These are phyloP conservation scores for Lentinula aciculospora DNA, from an alignment of 768 basidiomycete genomes.

Conservation along the genomic window DNA sequence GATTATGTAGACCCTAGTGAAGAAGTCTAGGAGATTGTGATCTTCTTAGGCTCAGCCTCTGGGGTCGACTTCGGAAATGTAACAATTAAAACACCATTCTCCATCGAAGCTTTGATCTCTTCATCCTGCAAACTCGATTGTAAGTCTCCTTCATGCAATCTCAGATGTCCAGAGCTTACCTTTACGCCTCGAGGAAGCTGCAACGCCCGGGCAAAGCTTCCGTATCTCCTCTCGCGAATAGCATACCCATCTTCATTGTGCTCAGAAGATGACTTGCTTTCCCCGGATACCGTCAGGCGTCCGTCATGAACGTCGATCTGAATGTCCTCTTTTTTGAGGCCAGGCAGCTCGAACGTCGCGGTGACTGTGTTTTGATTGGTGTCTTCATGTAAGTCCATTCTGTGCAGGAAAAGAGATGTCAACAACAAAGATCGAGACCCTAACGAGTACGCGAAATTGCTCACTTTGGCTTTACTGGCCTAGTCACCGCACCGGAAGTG, in stretches of 20 bases:
- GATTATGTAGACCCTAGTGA: no score
- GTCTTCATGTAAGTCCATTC: constrained; percentile 15
- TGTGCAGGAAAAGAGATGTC: background rate
- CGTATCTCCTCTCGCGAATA: constrained; percentile 47
- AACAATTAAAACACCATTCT: background rate
- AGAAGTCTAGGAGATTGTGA: background rate
- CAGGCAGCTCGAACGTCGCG: constrained; percentile 58
- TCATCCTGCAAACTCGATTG: background rate
- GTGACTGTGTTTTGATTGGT: constrained; percentile 40
- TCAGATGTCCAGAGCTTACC: constrained; percentile 23
- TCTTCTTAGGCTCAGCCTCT: background rate
- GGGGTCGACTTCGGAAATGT: background rate
- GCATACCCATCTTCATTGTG: constrained; percentile 35
- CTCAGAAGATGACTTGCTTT: constrained; percentile 30
- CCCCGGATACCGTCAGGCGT: constrained; percentile 47
- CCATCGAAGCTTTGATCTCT: background rate
- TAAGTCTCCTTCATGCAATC: background rate
- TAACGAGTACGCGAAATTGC: background rate
- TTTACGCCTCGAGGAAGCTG: constrained; percentile 50
- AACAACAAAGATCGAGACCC: background rate
- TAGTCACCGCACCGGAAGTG: constrained; percentile 3
- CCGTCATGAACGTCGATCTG: constrained; percentile 48
- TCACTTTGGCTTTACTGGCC: constrained; percentile 25
- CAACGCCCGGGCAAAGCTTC: constrained; percentile 40
- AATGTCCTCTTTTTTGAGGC: constrained; percentile 48